phyloP scores from a whole-genome alignment of 495 filamentous ascomycete genomes.

The Aspergillus conjunctus region DNA sequence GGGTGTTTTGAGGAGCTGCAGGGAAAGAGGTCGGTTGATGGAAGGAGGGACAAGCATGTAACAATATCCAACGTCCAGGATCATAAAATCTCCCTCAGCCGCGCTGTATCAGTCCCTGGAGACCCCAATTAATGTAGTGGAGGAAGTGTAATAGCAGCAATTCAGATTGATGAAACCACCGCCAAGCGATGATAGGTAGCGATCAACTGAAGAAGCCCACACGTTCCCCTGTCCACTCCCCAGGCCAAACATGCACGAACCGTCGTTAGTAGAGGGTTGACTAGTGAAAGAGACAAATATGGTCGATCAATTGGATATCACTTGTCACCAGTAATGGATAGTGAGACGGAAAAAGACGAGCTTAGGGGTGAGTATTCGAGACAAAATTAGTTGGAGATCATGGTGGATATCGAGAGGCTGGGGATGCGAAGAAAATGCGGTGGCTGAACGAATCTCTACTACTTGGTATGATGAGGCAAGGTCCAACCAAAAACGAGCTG shows the following conservation, averaged over 20 bases:
- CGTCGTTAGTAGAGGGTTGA: not conserved
- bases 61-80: not conserved
- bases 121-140: slow-evolving; percentile 1
- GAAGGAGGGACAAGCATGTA: not conserved
- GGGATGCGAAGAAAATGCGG: slow-evolving; percentile 30
- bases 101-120: not conserved
- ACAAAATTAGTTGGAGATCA: not conserved
- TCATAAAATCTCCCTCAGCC: not conserved
- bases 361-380: not conserved
- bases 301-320: not conserved
- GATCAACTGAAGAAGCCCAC: slow-evolving; percentile 18
- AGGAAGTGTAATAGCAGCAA: slow-evolving; percentile 8
- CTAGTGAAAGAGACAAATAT: slow-evolving; percentile 3
- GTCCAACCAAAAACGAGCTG: slow-evolving; percentile 6
- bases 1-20: slow-evolving; percentile 9
- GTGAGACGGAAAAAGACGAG: not conserved
- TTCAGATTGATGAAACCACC: slow-evolving; percentile 21
- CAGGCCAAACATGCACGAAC: slow-evolving; percentile 11
- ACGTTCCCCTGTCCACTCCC: slow-evolving; percentile 19
- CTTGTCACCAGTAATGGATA: not conserved
- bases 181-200: slow-evolving; percentile 21
- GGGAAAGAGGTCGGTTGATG: not conserved
- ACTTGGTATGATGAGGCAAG: slow-evolving; percentile 25
- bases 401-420: slow-evolving; percentile 20
- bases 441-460: slow-evolving; percentile 30